Conservation (phyloP, 345 rosid species). For the Alliaria petiolata region DNA sequence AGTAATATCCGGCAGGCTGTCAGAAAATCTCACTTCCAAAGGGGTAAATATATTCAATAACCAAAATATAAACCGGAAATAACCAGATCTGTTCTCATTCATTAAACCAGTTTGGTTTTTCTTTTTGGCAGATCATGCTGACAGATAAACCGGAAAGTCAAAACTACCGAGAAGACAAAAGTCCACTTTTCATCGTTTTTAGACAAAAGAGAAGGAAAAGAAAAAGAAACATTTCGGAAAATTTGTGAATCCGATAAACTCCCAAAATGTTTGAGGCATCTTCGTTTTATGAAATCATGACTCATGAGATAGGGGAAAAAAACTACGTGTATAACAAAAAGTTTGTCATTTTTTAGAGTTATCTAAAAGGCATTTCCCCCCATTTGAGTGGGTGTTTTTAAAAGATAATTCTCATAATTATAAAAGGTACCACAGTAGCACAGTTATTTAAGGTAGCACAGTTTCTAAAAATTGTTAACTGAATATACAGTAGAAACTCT, state of each 20-base stretch:
- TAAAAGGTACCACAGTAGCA: too few species aligned
- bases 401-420: too few species aligned
- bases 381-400: too few species aligned
- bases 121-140: conserved; percentile 14
- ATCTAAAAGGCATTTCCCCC: too few species aligned
- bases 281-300: too few species aligned
- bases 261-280: background rate
- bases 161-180: background rate
- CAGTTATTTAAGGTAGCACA: too few species aligned
- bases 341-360: too few species aligned
- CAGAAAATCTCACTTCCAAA: conserved; percentile 42
- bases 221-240: background rate
- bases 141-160: conserved; percentile 6
- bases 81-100: background rate
- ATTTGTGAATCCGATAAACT: background rate
- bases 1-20: conserved; percentile 48
- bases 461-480: too few species aligned
- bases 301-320: too few species aligned
- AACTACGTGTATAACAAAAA: too few species aligned
- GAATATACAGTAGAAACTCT: too few species aligned
- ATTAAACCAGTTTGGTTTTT: background rate
- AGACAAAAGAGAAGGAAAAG: background rate
- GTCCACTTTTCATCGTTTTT: conserved; percentile 2
- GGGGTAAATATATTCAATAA: conserved; percentile 29
- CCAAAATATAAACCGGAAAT: background rate